Evolutionary conservation across 192 early-diverging fungal genomes (phyloP), one percentile per base, ranked within the genome.

Genomic region (Chytriomyces hyalinus): DNA sequence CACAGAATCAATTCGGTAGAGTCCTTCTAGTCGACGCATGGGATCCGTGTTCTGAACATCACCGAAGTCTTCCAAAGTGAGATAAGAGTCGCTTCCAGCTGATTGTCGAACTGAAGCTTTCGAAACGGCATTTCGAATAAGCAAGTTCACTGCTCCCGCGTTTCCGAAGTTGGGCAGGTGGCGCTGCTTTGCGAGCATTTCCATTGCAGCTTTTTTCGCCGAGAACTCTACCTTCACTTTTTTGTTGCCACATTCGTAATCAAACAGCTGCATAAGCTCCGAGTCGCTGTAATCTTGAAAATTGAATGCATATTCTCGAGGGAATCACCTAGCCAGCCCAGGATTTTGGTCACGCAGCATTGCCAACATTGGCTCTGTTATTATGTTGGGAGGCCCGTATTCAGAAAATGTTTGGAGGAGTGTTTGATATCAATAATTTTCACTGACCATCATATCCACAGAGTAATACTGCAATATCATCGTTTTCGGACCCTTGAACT

Each of bases 101-200:
- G 44, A 28, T 65, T 80, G 64, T 20, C 80, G 61, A 6, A 51
- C 60, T 15, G 68, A 61, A 9, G 77, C 82, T 78, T 80, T 84
- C 6, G 76, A 67, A 11, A 83, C 82, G 15, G 81, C 81, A 59
- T 61, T 82, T 2, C 47, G 22, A 11, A 82, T 8, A 11, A 82
- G 65, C 9, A 49, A 46, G 50, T 82, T 82, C 15, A 82, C 81
- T 7, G 81, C 72, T 15, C 82, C 82, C 8, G 81, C 82, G 53
- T 83, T 83, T 80, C 81, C 82, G 74, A 83, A 83, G 82, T 83
- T 83, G 46, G 82, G 67, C 81, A 83, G 6, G 28, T 66, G 10
- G 20, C 71, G 51, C 61, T 83, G 82, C 77, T 74, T 82, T 17
- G 51, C 46, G 45, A 83, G 65, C 10, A 68, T 51, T 44, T 80